These are phyloP conservation scores for Tricholoma flavovirens DNA, from an alignment of 768 basidiomycete genomes.

Conservation along the genomic window DNA sequence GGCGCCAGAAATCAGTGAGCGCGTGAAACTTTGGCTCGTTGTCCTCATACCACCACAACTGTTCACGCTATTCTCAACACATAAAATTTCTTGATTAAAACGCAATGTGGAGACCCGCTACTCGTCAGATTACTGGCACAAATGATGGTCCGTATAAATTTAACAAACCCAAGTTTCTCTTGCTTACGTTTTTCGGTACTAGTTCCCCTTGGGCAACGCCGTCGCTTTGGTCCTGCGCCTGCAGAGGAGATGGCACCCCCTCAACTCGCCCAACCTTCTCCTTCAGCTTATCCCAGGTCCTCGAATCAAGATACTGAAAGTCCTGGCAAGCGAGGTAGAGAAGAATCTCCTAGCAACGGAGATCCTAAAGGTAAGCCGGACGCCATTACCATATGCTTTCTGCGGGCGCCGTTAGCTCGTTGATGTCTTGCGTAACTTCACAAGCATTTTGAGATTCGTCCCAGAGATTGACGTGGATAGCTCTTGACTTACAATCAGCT, in stretches of 20 bases:
- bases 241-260: conserved; percentile 77
- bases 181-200: conserved; percentile 8
- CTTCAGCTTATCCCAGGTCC: conserved; percentile 76
- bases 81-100: conserved; percentile 31
- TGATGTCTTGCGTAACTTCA: conserved; percentile 17
- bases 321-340: conserved; percentile 56
- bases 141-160: conserved; percentile 71
- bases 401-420: conserved; percentile 7
- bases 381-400: conserved; percentile 12
- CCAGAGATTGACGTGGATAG: conserved; percentile 19
- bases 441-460: conserved; percentile 13
- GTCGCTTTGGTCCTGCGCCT: conserved; percentile 87
- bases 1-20: conserved; percentile 27
- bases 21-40: conserved; percentile 19
- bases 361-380: conserved; percentile 70
- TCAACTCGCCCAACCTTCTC: conserved; percentile 82
- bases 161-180: neutral
- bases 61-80: conserved; percentile 16
- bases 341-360: conserved; percentile 57
- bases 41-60: conserved; percentile 23
- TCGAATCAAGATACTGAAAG: conserved; percentile 49
- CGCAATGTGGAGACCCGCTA: conserved; percentile 84
- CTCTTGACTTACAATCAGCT: conserved; percentile 29
- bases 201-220: conserved; percentile 82
- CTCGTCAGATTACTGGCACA: conserved; percentile 85